Conservation (phyloP, 2,329 filamentous ascomycete genomes). For the Cercospora nicotianae region DNA sequence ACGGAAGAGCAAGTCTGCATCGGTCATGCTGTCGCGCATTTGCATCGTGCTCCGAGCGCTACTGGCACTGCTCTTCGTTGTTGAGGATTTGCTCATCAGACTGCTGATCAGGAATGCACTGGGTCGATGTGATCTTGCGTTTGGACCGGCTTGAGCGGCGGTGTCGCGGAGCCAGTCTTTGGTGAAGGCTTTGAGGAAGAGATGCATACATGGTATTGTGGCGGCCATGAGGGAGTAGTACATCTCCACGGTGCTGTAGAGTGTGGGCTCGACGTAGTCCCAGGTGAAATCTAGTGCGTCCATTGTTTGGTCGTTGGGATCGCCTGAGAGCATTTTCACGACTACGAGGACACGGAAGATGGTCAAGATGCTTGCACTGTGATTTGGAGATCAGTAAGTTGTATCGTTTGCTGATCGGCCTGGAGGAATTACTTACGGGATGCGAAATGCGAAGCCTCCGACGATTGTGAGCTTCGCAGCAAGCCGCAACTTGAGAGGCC, state of each 20-base stretch:
- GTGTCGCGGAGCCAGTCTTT: conserved; percentile 21
- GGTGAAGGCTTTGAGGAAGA: conserved; percentile 21
- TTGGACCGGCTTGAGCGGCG: conserved; percentile 16
- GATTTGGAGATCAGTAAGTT: background rate
- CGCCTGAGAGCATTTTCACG: conserved; percentile 11
- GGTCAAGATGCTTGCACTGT: conserved; percentile 17
- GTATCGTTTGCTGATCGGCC: background rate
- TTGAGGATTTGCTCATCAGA: conserved; percentile 7
- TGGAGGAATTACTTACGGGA: conserved; percentile 16
- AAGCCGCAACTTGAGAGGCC: conserved; percentile 19
- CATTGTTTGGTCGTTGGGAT: background rate
- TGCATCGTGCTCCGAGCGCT: conserved; percentile 9
- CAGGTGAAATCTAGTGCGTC: conserved; percentile 15
- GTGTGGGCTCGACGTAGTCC: conserved; percentile 15
- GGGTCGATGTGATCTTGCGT: conserved; percentile 7
- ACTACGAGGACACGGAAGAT: conserved; percentile 17
- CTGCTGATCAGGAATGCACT: conserved; percentile 6
- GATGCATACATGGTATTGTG: conserved; percentile 26
- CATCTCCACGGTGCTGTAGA: conserved; percentile 21
- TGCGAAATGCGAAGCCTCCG: conserved; percentile 22
- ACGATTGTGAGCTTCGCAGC: conserved; percentile 20
- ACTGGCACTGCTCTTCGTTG: conserved; percentile 11
- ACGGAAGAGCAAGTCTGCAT: conserved; percentile 12
- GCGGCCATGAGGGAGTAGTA: conserved; percentile 24
- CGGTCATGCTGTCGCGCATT: conserved; percentile 7